phyloP scores from a whole-genome alignment of 2,329 filamentous ascomycete species.

The Berkeleyomyces rouxiae region DNA sequence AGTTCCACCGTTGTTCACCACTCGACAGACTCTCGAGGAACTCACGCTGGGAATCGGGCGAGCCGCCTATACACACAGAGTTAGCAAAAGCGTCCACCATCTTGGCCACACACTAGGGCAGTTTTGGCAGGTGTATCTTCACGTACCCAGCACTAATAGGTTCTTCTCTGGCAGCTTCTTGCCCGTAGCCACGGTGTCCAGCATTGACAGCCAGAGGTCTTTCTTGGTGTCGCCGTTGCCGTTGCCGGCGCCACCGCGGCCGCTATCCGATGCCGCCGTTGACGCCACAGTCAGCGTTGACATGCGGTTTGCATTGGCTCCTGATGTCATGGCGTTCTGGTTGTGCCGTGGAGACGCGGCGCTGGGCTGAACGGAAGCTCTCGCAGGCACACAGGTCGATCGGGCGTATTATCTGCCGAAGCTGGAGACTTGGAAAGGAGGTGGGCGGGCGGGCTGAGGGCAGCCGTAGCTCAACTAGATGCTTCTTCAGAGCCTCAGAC shows the following conservation, averaged over 20 bases:
- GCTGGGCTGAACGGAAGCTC: background rate
- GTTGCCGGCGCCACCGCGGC: conserved; percentile 33
- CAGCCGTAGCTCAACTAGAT: background rate
- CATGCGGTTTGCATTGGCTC: conserved; percentile 34
- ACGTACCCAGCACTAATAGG: conserved; percentile 62
- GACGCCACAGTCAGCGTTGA: conserved; percentile 43
- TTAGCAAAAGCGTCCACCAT: conserved; percentile 1
- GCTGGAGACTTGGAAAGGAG: background rate
- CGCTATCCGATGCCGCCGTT: conserved; percentile 15
- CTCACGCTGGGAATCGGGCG: conserved; percentile 66
- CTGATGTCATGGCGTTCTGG: conserved; percentile 25
- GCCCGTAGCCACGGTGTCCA: conserved; percentile 77
- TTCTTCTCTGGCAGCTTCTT: conserved; percentile 87
- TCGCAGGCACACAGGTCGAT: background rate
- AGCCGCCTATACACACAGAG: conserved; percentile 42
- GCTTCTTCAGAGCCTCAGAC: too few species aligned
- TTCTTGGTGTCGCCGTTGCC: conserved; percentile 60
- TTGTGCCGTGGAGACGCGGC: background rate
- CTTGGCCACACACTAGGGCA: background rate
- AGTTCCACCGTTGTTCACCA: conserved; percentile 34
- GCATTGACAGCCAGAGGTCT: conserved; percentile 88
- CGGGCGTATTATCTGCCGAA: background rate
- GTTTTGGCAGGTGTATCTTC: background rate
- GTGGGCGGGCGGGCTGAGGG: background rate
- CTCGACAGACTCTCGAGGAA: conserved; percentile 53